Evolutionary conservation across 306 rosid genomes (phyloP).

Genomic region (Sophora flavescens): DNA sequence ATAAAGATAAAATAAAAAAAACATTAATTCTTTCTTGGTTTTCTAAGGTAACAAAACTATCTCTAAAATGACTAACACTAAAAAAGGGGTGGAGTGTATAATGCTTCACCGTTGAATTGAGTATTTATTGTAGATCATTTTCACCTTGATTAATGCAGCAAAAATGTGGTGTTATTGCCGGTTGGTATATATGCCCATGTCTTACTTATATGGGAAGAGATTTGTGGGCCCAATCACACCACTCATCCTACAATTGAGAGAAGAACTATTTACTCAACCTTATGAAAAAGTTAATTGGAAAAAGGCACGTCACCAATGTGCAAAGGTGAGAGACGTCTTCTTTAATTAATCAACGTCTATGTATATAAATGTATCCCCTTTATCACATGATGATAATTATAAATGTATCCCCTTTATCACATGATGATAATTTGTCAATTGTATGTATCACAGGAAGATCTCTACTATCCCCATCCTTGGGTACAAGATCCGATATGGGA

Average conservation of each 20-base stretch:
- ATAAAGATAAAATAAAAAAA: no score
- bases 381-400: not conserved
- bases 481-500: conserved; percentile 81
- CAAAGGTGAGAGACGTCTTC: conserved; percentile 47
- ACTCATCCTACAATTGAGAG: conserved; percentile 65
- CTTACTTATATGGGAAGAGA: conserved; percentile 75
- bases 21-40: no score
- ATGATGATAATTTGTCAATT: no score
- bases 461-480: conserved; percentile 66
- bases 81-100: no score
- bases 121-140: conserved; percentile 2
- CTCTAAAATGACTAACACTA: no score
- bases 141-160: conserved; percentile 52
- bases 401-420: no score
- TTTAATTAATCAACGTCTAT: not conserved
- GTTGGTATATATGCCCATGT: conserved; percentile 83
- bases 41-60: no score
- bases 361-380: not conserved
- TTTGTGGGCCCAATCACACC: conserved; percentile 85
- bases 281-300: conserved; percentile 69
- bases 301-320: conserved; percentile 70
- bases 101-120: not conserved
- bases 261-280: conserved; percentile 61
- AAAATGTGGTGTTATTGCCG: conserved; percentile 92
- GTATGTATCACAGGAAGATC: conserved; percentile 60